These are phyloP conservation scores for Syzygium syzygioides DNA, from an alignment of 441 rosid genomes.

Conservation along the genomic window DNA sequence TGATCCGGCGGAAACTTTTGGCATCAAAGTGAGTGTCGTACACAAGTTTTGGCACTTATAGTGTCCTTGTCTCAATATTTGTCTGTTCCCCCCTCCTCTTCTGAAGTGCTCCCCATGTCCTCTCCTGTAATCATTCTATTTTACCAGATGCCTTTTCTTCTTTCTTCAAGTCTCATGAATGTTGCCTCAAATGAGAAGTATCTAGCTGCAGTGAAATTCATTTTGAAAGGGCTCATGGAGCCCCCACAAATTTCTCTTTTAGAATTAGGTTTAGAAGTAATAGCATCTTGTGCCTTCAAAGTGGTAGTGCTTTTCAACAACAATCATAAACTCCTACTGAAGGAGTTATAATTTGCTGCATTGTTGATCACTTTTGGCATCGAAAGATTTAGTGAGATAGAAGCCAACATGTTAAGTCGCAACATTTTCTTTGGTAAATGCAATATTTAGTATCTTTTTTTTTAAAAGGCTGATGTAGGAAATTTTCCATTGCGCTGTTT, in stretches of 20 bases:
- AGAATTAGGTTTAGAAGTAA: not conserved
- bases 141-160: not conserved
- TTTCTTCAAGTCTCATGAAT: not conserved
- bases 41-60: no score
- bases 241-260: not conserved
- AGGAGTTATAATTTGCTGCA: not conserved
- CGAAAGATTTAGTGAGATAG: not conserved
- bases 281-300: not conserved
- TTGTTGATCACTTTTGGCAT: not conserved
- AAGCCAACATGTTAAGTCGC: not conserved
- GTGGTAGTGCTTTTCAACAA: not conserved
- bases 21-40: no score
- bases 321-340: not conserved
- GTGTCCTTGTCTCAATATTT: not conserved
- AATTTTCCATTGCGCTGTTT: not conserved
- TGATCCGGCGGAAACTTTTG: no score
- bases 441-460: no score
- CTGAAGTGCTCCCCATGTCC: not conserved
- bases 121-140: not conserved
- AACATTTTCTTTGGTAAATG: not conserved
- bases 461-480: not conserved
- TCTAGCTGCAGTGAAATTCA: not conserved
- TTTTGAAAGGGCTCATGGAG: not conserved
- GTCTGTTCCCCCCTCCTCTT: not conserved
- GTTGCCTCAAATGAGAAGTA: not conserved